Percentiles rank a stretch among this genome's conserved stretches.
Evolutionary conservation across 768 basidiomycete species (phyloP).

Genomic region (Hericium rajendrae): DNA sequence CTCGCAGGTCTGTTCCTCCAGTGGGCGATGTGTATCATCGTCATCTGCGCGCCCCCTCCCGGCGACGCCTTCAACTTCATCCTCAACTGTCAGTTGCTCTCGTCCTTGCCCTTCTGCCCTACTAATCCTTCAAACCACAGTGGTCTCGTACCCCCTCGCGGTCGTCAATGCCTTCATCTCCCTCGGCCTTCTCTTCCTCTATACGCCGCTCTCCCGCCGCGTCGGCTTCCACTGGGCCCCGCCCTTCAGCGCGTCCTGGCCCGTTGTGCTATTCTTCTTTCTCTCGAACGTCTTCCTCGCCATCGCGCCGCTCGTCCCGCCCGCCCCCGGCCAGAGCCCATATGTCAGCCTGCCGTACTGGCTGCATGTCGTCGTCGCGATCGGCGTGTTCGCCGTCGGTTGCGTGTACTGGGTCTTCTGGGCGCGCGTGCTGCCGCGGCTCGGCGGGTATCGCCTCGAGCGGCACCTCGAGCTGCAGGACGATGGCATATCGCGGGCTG

Average conservation of each 20-base stretch:
- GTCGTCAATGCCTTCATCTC: conserved; percentile 54
- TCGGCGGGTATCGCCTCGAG: conserved; percentile 20
- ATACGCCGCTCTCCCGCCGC: conserved; percentile 30
- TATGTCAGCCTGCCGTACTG: conserved; percentile 61
- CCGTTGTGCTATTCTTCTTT: conserved; percentile 44
- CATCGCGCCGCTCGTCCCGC: conserved; percentile 56
- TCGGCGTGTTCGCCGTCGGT: conserved; percentile 18
- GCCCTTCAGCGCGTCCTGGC: conserved; percentile 49
- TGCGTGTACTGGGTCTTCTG: conserved; percentile 24
- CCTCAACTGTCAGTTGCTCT: conserved; percentile 41
- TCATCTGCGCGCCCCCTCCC: conserved; percentile 49
- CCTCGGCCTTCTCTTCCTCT: conserved; percentile 52
- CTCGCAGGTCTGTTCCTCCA: conserved; percentile 53
- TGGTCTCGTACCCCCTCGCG: conserved; percentile 23
- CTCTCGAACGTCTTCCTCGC: conserved; percentile 57
- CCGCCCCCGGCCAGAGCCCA: conserved; percentile 35
- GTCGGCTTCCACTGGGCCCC: conserved; percentile 47
- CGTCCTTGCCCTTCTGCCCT: conserved; percentile 30
- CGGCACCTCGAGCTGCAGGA: conserved; percentile 18
- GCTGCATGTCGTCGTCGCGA: conserved; percentile 23
- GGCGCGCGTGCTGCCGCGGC: conserved; percentile 19
- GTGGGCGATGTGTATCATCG: conserved; percentile 46
- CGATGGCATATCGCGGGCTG: conserved; percentile 49
- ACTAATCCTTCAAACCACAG: conserved; percentile 36
- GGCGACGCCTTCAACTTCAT: conserved; percentile 72